phyloP scores from a whole-genome alignment of 2,329 filamentous ascomycete species.

The Fusarium chaquense region DNA sequence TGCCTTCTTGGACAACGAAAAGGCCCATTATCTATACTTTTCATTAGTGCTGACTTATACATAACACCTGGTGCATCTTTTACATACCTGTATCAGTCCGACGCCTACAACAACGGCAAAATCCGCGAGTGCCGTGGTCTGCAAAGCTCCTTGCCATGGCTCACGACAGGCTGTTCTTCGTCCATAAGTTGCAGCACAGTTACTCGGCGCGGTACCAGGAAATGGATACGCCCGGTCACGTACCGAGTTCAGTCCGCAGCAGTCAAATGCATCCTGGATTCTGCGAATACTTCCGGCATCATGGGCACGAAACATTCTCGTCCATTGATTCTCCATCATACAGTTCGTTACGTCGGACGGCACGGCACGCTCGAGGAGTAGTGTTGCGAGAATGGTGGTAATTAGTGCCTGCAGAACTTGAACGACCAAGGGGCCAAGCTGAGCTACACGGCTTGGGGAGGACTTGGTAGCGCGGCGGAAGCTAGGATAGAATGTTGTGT shows the following conservation, averaged over 20 bases:
- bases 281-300: slow-evolving; percentile 63
- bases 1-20: slow-evolving; percentile 48
- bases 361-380: slow-evolving; percentile 54
- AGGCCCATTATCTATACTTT: slow-evolving; percentile 48
- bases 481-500: slow-evolving; percentile 53
- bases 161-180: slow-evolving; percentile 62
- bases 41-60: neutral
- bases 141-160: slow-evolving; percentile 68
- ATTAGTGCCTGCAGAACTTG: slow-evolving; percentile 59
- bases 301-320: slow-evolving; percentile 62
- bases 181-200: slow-evolving; percentile 61
- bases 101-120: slow-evolving; percentile 66
- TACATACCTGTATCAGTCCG: slow-evolving; percentile 67
- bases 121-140: slow-evolving; percentile 65
- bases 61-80: neutral
- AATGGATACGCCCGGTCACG: slow-evolving; percentile 75
- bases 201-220: slow-evolving; percentile 48
- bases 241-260: slow-evolving; percentile 72
- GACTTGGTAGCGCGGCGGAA: slow-evolving; percentile 46
- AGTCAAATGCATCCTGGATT: slow-evolving; percentile 75
- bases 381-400: slow-evolving; percentile 59
- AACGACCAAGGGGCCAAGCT: slow-evolving; percentile 51
- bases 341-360: slow-evolving; percentile 59
- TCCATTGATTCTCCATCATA: slow-evolving; percentile 68
- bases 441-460: slow-evolving; percentile 36